Percentiles rank a stretch among this genome's conserved stretches.
phyloP scores from a whole-genome alignment of 1,139 yeast genomes.

The Geotrichum citri-aurantii region DNA sequence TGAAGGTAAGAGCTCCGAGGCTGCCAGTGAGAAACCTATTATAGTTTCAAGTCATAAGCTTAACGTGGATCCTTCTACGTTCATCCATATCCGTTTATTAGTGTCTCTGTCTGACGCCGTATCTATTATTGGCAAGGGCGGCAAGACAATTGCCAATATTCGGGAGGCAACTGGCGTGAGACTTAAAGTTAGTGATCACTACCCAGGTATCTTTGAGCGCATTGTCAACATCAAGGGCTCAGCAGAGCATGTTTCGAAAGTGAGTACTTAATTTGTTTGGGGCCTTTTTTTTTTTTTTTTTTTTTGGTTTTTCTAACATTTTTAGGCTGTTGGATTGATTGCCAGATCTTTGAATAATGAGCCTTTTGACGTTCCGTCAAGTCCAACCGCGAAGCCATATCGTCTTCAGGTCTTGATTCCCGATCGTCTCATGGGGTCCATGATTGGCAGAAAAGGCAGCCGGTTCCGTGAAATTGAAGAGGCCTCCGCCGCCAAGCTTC shows the following conservation, averaged over 20 bases:
- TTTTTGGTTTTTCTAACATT: not conserved
- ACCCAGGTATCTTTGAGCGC: conserved; percentile 69
- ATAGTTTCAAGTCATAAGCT: conserved; percentile 18
- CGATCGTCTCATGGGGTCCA: conserved; percentile 73
- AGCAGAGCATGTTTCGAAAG: conserved; percentile 69
- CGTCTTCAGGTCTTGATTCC: conserved; percentile 65
- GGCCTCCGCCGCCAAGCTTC: conserved; percentile 70
- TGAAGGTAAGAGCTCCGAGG: not conserved
- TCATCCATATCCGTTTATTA: conserved; percentile 64
- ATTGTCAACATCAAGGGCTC: conserved; percentile 72
- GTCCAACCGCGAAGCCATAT: conserved; percentile 49
- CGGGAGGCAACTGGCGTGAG: conserved; percentile 62
- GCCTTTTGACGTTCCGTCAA: conserved; percentile 59
- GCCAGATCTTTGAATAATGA: conserved; percentile 63
- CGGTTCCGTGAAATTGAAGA: conserved; percentile 80
- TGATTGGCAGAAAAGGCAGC: conserved; percentile 75
- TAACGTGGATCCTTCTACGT: conserved; percentile 46
- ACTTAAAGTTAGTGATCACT: conserved; percentile 71
- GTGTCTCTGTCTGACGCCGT: conserved; percentile 78
- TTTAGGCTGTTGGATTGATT: conserved; percentile 62
- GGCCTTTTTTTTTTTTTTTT: not conserved
- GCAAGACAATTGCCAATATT: conserved; percentile 62
- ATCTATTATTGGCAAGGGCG: conserved; percentile 69
- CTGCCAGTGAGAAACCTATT: conserved; percentile 8
- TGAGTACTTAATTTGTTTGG: conserved; percentile 6